phyloP scores from a whole-genome alignment of 1,139 yeast genomes.

The Sugiyamaella castrensis region DNA sequence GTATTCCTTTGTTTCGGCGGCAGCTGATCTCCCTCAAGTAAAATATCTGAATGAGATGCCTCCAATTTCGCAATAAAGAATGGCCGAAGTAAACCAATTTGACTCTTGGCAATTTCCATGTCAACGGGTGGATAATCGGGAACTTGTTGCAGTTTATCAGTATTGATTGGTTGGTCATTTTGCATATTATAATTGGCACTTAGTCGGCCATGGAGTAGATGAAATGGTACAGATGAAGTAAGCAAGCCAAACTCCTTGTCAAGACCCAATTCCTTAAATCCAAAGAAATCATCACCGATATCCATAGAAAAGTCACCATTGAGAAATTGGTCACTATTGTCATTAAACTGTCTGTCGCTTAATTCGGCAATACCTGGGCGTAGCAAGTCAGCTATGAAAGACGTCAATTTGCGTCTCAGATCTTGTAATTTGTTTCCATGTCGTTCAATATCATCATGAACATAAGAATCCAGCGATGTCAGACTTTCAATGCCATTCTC shows the following conservation, averaged over 20 bases:
- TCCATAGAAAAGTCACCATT: slow-evolving; percentile 94
- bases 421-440: slow-evolving; percentile 70
- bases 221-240: slow-evolving; percentile 84
- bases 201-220: slow-evolving; percentile 75
- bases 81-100: slow-evolving; percentile 59
- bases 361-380: slow-evolving; percentile 71
- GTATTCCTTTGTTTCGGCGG: slow-evolving; percentile 75
- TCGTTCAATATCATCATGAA: slow-evolving; percentile 68
- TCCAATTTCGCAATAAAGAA: slow-evolving; percentile 45
- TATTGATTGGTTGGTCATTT: slow-evolving; percentile 19
- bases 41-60: slow-evolving; percentile 32
- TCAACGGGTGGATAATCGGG: slow-evolving; percentile 45
- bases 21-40: slow-evolving; percentile 74
- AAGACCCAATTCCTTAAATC: slow-evolving; percentile 88
- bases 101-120: slow-evolving; percentile 47
- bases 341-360: slow-evolving; percentile 76
- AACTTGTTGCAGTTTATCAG: slow-evolving; percentile 27
- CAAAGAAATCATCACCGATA: slow-evolving; percentile 90
- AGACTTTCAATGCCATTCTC: slow-evolving; percentile 87
- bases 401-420: slow-evolving; percentile 63
- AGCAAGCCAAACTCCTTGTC: slow-evolving; percentile 90
- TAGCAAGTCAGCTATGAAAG: slow-evolving; percentile 72
- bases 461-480: slow-evolving; percentile 68
- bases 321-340: slow-evolving; percentile 88
- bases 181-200: slow-evolving; percentile 37